Base-by-base conservation (phyloP, 148 eudicot species). In the Diospyros kaki region DNA sequence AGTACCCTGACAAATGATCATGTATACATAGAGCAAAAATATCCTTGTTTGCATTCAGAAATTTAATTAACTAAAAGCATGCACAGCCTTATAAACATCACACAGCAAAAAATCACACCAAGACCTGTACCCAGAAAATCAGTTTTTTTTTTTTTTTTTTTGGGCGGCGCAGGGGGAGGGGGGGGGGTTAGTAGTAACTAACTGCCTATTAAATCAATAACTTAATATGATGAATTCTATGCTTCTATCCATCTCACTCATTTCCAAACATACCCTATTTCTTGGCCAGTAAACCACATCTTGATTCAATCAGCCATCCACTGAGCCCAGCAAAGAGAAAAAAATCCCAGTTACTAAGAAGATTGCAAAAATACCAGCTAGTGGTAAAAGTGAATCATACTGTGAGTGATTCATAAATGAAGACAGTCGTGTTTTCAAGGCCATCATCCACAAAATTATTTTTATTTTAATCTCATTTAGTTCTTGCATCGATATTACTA, bases 331-430 rank as follows among this genome's bases (percentile, higher is more conserved):
- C 50, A 65, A 28, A 44, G 4, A n/a, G 15, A 2, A 13, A n/a
- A 56, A 56, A 56, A 56, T 56, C 17, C 60, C 60, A 56, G 17
- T 56, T 56, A n/a, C 8, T 18, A 66, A 74, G 63, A 11, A 73
- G 11, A 45, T 64, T 6, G n/a, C 39, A 65, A 13, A 43, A 65
- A 14, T 1, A 9, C 69, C 43, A 65, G 43, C 18, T 28, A 44
- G 44, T 65, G 69, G 15, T 5, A 5, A 44, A 2, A 50, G 43
- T 15, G 1, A 28, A 28, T 28, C 28, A 28, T 28, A 28, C 0
- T 28, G 28, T 28, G 28, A 28, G 28, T 28, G 28, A 28, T 28
- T 28, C 28, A 28, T 28, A 28, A 28, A 28, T 56, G 17, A 12
- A 59, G 18, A 59, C 18, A 59, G n/a, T 17, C 43, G 38, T 62